phyloP scores from a whole-genome alignment of 805 yeast genomes.

The Ogataea trehalophila region DNA sequence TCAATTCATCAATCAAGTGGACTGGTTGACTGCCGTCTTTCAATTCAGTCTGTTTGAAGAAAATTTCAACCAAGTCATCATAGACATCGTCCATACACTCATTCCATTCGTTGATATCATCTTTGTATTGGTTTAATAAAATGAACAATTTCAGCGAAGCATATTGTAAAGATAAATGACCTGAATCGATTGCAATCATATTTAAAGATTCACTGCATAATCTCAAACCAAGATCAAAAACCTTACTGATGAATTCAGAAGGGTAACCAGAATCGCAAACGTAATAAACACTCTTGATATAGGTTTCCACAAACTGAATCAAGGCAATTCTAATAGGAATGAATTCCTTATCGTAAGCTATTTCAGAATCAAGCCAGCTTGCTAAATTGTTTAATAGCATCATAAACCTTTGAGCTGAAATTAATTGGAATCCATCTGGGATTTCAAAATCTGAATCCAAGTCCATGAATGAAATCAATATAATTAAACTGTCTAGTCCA shows the following conservation, averaged over 20 bases:
- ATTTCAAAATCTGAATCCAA: constrained; percentile 26
- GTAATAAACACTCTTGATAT: constrained; percentile 27
- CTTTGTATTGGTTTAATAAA: constrained; percentile 24
- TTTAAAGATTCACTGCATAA: constrained; percentile 43
- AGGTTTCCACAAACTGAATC: constrained; percentile 35
- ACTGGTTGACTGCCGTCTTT: constrained; percentile 27
- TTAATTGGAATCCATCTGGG: constrained; percentile 30
- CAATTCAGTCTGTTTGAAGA: constrained; percentile 18
- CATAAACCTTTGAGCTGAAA: constrained; percentile 60
- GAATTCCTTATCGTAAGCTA: constrained; percentile 55
- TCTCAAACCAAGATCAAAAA: constrained; percentile 34
- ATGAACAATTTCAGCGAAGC: constrained; percentile 41
- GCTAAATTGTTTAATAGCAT: constrained; percentile 53
- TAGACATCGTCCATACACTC: constrained; percentile 34
- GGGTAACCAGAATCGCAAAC: constrained; percentile 28
- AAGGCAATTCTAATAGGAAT: constrained; percentile 46
- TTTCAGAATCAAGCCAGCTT: constrained; percentile 58
- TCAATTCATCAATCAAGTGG: constrained; percentile 32
- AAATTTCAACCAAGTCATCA: constrained; percentile 41
- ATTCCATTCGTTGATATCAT: constrained; percentile 29
- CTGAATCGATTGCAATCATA: constrained; percentile 25
- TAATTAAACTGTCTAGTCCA: constrained; percentile 44
- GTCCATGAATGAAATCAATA: constrained; percentile 41
- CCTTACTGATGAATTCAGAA: constrained; percentile 23
- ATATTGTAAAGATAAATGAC: constrained; percentile 38